These are phyloP conservation scores for Corylus americana DNA, from an alignment of 306 rosid genomes.

Conservation along the genomic window DNA sequence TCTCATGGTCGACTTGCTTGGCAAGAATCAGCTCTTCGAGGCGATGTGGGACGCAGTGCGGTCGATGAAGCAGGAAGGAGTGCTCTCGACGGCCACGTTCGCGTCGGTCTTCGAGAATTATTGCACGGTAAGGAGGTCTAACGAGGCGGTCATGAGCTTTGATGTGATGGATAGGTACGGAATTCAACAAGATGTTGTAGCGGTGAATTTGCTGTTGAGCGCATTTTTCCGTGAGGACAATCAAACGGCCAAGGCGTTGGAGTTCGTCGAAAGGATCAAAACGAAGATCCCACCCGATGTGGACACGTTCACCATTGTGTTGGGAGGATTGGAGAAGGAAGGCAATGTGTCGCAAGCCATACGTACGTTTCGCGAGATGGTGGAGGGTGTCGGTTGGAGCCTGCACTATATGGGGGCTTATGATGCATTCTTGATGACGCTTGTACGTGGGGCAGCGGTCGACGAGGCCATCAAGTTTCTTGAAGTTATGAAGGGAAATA, in stretches of 20 bases:
- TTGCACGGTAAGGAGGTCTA: constrained; percentile 48
- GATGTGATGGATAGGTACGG: constrained; percentile 69
- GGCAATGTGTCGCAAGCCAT: constrained; percentile 49
- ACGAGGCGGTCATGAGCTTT: constrained; percentile 63
- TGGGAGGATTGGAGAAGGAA: constrained; percentile 74
- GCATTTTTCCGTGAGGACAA: constrained; percentile 57
- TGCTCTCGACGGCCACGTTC: constrained; percentile 50
- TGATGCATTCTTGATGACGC: constrained; percentile 52
- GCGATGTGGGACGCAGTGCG: constrained; percentile 76
- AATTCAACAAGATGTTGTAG: constrained; percentile 43
- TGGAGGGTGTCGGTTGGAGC: constrained; percentile 50
- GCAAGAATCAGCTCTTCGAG: constrained; percentile 65
- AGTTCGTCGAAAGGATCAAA: constrained; percentile 45
- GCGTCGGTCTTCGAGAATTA: constrained; percentile 61
- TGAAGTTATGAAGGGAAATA: constrained; percentile 47
- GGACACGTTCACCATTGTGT: constrained; percentile 58
- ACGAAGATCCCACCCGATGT: constrained; percentile 45
- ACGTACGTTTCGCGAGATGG: constrained; percentile 58
- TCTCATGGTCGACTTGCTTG: constrained; percentile 65
- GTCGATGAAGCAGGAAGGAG: constrained; percentile 58
- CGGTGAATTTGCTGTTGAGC: constrained; percentile 57
- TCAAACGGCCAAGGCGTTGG: constrained; percentile 41
- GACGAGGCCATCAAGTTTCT: constrained; percentile 52
- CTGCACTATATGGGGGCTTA: constrained; percentile 45
- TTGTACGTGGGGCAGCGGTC: constrained; percentile 35